Evolutionary conservation across 352 stramenopile genomes (phyloP), one percentile per base, ranked within the genome.

Genomic region (Phytopythium aichiense): DNA sequence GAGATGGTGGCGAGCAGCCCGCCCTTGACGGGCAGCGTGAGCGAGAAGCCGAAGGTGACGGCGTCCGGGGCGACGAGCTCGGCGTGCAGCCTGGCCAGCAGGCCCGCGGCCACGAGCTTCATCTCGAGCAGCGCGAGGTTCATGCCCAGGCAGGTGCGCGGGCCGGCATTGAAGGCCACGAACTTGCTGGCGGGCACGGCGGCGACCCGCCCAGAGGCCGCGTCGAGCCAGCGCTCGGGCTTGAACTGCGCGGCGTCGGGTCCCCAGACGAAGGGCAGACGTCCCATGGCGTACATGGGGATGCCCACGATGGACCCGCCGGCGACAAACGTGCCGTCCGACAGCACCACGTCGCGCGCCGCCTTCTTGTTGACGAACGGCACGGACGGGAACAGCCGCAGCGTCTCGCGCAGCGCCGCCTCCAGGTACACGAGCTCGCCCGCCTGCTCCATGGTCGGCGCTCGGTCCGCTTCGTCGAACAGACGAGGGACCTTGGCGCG

Each of bases 61-160:
- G 62, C 22, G 42, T 85, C 60, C 0, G 61, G 59, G 4, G 72
- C 62, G 30, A 71, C 20, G 9, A 86, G 43, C 25, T 76, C 31
- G 15, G 95, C 56, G 23, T 78, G 58, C 35, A 92, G 94, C 42
- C 81, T 82, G 38, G 68, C 69, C 25, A 96, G 42, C 28, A 96
- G 51, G 6, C 69, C 67, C 4, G 72, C 64, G 15, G 89, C 60
- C 13, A 90, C 72, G 46, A 94, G 61, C 72, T 94, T 93, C 69
- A 94, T 91, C 72, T 96, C 81, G 2, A 94, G 63, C 69, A 95
- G 85, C 20, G 89, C 88, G 0, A 97, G 66, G 25, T 79, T 79
- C 56, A 75, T 83, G 25, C 89, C 89, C 2, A 95, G 64, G 54
- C 89, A 96, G 35, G 72, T 53, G 30, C 87, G 75, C 11, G 79